Evolutionary conservation across 2,329 filamentous ascomycete species (phyloP).

Genomic region (Paraphoma sp.): DNA sequence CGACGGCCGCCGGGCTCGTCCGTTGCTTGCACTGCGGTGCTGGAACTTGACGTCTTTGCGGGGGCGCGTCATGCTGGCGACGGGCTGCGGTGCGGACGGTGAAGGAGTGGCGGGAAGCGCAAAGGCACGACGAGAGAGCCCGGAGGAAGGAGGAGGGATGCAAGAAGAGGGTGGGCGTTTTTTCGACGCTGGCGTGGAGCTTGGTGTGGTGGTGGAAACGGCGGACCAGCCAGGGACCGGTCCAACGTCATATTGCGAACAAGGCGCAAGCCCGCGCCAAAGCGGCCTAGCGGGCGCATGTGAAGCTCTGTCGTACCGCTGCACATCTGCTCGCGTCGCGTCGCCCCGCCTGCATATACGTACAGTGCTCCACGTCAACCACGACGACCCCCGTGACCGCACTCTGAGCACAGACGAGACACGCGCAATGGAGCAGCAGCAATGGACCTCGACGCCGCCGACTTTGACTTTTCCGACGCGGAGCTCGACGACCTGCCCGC

Average conservation of each 20-base stretch:
- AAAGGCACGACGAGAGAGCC: not conserved
- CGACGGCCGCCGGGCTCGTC: constrained; percentile 65
- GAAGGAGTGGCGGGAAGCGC: not conserved
- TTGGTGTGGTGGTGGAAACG: constrained; percentile 1
- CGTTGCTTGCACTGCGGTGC: constrained; percentile 57
- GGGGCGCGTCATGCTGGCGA: constrained; percentile 45
- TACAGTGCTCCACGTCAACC: constrained; percentile 12
- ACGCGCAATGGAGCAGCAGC: constrained; percentile 16
- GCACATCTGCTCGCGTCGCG: too few species aligned
- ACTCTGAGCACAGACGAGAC: not conserved
- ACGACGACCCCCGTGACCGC: not conserved
- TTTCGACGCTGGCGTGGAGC: constrained; percentile 6
- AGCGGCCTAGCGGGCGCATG: constrained; percentile 9
- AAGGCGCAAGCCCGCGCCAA: not conserved
- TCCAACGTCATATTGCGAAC: constrained; percentile 19
- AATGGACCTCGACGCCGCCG: constrained; percentile 50
- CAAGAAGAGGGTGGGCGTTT: not conserved
- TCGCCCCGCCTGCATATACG: constrained; percentile 7
- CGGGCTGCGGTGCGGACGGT: constrained; percentile 10
- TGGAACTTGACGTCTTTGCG: constrained; percentile 68
- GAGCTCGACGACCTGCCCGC: constrained; percentile 55
- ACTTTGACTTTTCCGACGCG: constrained; percentile 54
- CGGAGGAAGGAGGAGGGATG: not conserved
- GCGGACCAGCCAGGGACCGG: constrained; percentile 2
- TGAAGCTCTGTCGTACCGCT: constrained; percentile 5